phyloP scores from a whole-genome alignment of 352 stramenopile genomes.

The Phytophthora sojae region DNA sequence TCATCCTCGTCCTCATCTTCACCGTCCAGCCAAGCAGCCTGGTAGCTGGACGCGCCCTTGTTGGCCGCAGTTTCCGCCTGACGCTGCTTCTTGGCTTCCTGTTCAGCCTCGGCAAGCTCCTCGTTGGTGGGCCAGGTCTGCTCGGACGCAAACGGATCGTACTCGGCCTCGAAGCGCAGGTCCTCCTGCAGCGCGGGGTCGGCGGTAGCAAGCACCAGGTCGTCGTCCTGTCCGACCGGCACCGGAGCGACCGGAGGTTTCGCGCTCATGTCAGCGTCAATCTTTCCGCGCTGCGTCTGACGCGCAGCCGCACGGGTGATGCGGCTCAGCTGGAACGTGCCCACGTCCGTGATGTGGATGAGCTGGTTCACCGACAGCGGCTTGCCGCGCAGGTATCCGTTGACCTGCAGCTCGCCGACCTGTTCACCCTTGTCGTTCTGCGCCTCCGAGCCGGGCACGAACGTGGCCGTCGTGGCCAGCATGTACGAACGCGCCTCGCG shows the following conservation, averaged over 20 bases:
- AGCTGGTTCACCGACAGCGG: conserved; percentile 96
- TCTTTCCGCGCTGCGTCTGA: conserved; percentile 53
- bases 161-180: conserved; percentile 88
- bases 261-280: conserved; percentile 37
- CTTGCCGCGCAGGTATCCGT: conserved; percentile 96
- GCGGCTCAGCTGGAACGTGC: conserved; percentile 92
- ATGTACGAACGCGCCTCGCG: conserved; percentile 90
- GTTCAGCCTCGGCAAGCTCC: conserved; percentile 92
- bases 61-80: conserved; percentile 42
- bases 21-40: conserved; percentile 94
- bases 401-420: conserved; percentile 85
- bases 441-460: conserved; percentile 53
- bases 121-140: conserved; percentile 98
- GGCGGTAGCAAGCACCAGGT: conserved; percentile 69
- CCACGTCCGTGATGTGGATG: conserved; percentile 96
- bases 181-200: conserved; percentile 78
- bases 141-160: conserved; percentile 96
- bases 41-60: conserved; percentile 93
- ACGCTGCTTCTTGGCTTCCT: conserved; percentile 69
- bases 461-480: conserved; percentile 71
- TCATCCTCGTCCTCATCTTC: conserved; percentile 65
- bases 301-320: conserved; percentile 65
- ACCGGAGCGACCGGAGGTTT: conserved; percentile 28
- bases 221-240: conserved; percentile 34
- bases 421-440: conserved; percentile 56